Evolutionary conservation across 768 basidiomycete genomes (phyloP), one percentile per base, ranked within the genome.

Genomic region (Lentinula sp.): DNA sequence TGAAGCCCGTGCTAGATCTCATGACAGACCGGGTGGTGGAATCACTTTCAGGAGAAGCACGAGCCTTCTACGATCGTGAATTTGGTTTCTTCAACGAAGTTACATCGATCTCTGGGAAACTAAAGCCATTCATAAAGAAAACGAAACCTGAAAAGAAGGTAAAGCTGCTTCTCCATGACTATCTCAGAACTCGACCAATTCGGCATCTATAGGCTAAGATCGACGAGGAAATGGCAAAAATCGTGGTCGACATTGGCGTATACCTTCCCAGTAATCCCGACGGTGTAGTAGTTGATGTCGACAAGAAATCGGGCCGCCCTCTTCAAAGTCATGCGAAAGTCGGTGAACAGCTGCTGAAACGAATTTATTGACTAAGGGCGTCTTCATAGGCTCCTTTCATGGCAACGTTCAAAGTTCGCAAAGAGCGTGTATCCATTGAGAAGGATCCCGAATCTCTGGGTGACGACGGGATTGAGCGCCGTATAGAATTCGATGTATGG

Each of bases 351-450:
- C 11, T 50, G 31, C 6, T 49, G 37, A 28, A 15, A 18, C 4
- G 21, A 7, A 49, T 18, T 32, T 57, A 46, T 37, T 61, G 18
- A 49, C 58, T 23, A 13, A 16, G 6, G 7, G 13, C 2, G 5
- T 37, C 10, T 49, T 59, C 42, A 2, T 62, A 98, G 95, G 95
- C 97, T 9, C 97, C 97, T 0, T 99, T 99, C 78, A 98, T 99
- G 97, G 97, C 97, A 0, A 98, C 96, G 0, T 99, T 99, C 81
- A 97, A 96, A 78, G 97, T 99, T 23, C 84, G 91, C 60, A 96
- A 98, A 71, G 89, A 95, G 64, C 80, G 83, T 5, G 69, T 88
- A 23, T 82, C 86, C 21, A 74, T 93, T 21, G 77, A 86, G 62
- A 80, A 80, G 10, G 82, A 94, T 68, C 86, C 91, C 0, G 89